phyloP scores from a whole-genome alignment of 1,284 basidiomycete genomes.

The Microbotryum silenes-acaulis region DNA sequence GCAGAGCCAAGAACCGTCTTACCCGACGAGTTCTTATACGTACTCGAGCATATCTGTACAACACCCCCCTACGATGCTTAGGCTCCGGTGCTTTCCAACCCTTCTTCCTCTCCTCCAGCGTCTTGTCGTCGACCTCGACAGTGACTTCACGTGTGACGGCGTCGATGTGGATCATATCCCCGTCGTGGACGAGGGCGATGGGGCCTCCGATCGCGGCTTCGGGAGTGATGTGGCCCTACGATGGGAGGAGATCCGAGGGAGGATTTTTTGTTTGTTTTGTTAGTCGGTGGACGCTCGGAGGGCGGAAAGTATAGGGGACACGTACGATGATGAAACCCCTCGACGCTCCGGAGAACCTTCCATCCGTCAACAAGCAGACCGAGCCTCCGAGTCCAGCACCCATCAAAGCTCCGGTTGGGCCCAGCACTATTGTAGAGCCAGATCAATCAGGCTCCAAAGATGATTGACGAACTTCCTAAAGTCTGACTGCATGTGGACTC shows the following conservation, averaged over 20 bases:
- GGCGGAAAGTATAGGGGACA: not conserved
- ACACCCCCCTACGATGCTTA: too few species aligned
- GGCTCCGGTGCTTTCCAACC: constrained; percentile 9
- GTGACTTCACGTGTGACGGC: constrained; percentile 38
- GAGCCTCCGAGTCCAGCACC: constrained; percentile 85
- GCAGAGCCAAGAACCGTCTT: too few species aligned
- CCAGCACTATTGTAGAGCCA: not conserved
- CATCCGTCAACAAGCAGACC: constrained; percentile 76
- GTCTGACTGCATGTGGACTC: not conserved
- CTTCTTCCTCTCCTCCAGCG: constrained; percentile 1
- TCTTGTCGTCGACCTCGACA: constrained; percentile 25
- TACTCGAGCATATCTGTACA: too few species aligned
- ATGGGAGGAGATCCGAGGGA: not conserved
- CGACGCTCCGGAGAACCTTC: constrained; percentile 74
- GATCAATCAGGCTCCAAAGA: not conserved
- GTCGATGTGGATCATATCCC: constrained; percentile 42
- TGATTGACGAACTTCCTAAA: not conserved
- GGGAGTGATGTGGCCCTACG: constrained; percentile 12
- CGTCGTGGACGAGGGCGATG: constrained; percentile 41
- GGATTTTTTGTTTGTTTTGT: too few species aligned
- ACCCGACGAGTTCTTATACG: too few species aligned
- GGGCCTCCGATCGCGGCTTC: constrained; percentile 42
- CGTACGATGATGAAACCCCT: constrained; percentile 37
- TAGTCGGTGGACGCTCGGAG: too few species aligned
- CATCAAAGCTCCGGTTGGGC: constrained; percentile 74